phyloP scores from a whole-genome alignment of 2,329 filamentous ascomycete genomes.

The Gaeumannomyces sp. region DNA sequence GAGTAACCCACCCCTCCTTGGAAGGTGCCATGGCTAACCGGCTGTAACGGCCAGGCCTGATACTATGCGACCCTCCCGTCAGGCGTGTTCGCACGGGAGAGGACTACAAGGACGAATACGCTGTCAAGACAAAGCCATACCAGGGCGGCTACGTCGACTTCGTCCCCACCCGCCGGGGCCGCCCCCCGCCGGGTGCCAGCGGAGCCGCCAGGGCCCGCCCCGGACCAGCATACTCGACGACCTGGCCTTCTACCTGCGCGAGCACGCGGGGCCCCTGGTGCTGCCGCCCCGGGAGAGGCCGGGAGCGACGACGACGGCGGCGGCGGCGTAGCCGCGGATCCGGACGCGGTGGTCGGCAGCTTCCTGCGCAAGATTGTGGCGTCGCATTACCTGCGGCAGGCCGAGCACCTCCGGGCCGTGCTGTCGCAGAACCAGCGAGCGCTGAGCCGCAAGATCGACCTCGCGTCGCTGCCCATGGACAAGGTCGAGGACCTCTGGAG shows the following conservation, averaged over 20 bases:
- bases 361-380: slow-evolving; percentile 21
- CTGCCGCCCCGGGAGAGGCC: too few relatives aligned
- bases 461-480: slow-evolving; percentile 14
- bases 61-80: slow-evolving; percentile 20
- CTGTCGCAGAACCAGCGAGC: slow-evolving; percentile 19
- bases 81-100: slow-evolving; percentile 16
- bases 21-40: neutral
- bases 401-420: slow-evolving; percentile 18
- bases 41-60: slow-evolving; percentile 13
- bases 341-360: slow-evolving; percentile 14
- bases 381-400: slow-evolving; percentile 19
- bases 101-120: slow-evolving; percentile 13
- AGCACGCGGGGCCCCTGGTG: slow-evolving; percentile 11
- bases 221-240: slow-evolving; percentile 19
- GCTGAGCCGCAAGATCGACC: slow-evolving; percentile 21
- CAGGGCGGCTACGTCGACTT: slow-evolving; percentile 23
- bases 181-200: slow-evolving; percentile 14
- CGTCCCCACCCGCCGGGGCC: slow-evolving; percentile 11
- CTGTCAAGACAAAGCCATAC: slow-evolving; percentile 16
- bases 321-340: slow-evolving; percentile 10
- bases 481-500: slow-evolving; percentile 22
- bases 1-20: too few relatives aligned
- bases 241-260: slow-evolving; percentile 19
- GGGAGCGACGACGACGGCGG: neutral
- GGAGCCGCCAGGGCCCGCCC: slow-evolving; percentile 15